Base-by-base conservation (phyloP, 805 yeast genomes). In the Barnettozyma populi region DNA sequence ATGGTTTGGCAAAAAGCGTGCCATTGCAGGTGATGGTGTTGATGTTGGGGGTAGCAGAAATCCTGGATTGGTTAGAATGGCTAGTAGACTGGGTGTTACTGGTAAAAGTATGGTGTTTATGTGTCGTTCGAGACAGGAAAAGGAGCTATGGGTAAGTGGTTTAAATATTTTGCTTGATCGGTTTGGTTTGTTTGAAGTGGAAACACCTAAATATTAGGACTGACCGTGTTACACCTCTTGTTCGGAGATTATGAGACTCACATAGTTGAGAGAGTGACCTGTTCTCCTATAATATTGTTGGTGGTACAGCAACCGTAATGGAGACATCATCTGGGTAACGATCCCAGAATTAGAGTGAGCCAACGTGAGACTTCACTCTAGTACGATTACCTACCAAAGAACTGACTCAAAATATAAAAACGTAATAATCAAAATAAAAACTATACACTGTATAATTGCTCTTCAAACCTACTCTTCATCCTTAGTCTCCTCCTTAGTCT, bases 101-200 rank as follows among this genome's bases (percentile, higher is more conserved):
- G 94, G 96, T 1, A 72, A 72, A 44, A 74, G 81, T 40, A 70
- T 85, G 68, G 82, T 85, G 3, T 90, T 90, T 60, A 74, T 89
- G 78, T 83, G 96, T 9, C 66, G 90, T 41, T 86, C 96, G 1
- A 68, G 92, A 36, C 84, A 84, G 52, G 96, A 89, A 56, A 71
- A 90, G 46, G 97, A 92, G 58, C 52, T 78, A 29, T 90, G 98
- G 98, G 90, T 86, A 2, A 52, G 64, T 14, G 56, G 62, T 23
- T 50, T 70, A 23, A 57, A 62, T 45, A 53, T 60, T n/a, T 70
- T 68, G 41, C 38, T 70, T 35, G 74, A 69, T 44, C 58, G 72
- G 40, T 53, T 66, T 44, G 56, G 60, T 4, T 27, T 19, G 23
- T 23, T 38, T 27, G 31, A 40, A 13, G 29, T 8, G n/a, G 41